Percentiles rank a stretch among this genome's conserved stretches.
Evolutionary conservation across 2,329 filamentous ascomycete genomes (phyloP).

Genomic region (Paraphaeosphaeria minitans): DNA sequence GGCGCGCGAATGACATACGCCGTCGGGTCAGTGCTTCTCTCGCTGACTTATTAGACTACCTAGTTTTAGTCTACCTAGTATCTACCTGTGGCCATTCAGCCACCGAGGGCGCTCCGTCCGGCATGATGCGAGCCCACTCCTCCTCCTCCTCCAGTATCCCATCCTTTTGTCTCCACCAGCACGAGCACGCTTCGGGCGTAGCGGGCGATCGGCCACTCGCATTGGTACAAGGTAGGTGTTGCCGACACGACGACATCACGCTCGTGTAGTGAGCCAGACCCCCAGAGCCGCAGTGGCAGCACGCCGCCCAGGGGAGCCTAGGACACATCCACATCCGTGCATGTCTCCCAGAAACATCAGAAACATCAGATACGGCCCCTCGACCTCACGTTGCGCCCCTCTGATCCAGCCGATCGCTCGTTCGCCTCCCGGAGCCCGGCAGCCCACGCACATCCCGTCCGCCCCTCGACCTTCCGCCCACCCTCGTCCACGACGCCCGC

Average conservation of each 20-base stretch:
- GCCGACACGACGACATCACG: conserved; percentile 15
- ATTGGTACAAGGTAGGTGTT: background rate
- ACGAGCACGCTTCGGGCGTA: conserved; percentile 3
- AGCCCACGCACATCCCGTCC: background rate
- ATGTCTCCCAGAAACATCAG: background rate
- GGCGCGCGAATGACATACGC: conserved; percentile 9
- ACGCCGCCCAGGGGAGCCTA: background rate
- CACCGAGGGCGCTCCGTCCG: background rate
- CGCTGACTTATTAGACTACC: conserved; percentile 15
- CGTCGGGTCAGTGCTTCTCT: conserved; percentile 9
- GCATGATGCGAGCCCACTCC: background rate
- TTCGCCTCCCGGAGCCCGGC: background rate
- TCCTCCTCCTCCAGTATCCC: too few species aligned
- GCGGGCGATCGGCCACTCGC: conserved; percentile 10
- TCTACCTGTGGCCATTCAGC: conserved; percentile 6
- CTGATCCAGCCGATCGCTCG: background rate
- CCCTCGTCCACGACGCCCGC: background rate
- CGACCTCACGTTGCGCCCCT: background rate
- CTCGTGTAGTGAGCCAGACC: background rate
- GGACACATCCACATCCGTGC: background rate
- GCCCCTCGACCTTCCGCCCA: background rate
- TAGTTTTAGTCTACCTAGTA: too few species aligned
- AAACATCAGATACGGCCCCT: background rate
- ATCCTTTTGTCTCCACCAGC: conserved; percentile 9
- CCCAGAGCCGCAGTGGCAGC: conserved; percentile 3